These are phyloP conservation scores for Sporobolomyces phaffii DNA, from an alignment of 768 basidiomycete genomes.

Conservation along the genomic window DNA sequence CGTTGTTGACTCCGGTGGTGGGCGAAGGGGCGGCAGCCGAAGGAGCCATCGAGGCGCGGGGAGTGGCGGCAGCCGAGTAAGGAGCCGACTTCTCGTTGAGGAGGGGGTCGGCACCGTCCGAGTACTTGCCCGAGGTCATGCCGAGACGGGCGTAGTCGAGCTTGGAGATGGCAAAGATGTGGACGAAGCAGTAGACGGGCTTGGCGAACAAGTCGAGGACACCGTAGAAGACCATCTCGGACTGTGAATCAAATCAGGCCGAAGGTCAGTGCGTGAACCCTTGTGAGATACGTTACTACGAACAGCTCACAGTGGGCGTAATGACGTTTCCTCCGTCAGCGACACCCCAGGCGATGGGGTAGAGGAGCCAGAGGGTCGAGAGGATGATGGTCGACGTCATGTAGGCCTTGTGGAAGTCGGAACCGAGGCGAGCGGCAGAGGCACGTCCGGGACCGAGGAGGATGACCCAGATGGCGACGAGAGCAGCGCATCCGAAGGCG, in stretches of 20 bases:
- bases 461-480: conserved; percentile 54
- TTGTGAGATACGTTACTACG: too few relatives aligned
- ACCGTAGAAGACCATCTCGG: conserved; percentile 50
- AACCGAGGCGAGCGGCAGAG: conserved; percentile 43
- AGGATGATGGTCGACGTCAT: conserved; percentile 50
- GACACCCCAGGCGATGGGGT: conserved; percentile 58
- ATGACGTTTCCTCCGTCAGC: conserved; percentile 54
- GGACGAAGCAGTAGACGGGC: conserved; percentile 46
- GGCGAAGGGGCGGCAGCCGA: background rate
- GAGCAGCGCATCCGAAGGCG: conserved; percentile 51
- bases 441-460: conserved; percentile 40
- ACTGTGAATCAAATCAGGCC: background rate
- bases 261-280: too few relatives aligned
- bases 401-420: conserved; percentile 40
- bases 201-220: conserved; percentile 50
- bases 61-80: conserved; percentile 11
- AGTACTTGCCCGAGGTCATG: conserved; percentile 23
- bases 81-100: conserved; percentile 9
- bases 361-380: conserved; percentile 57
- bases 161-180: conserved; percentile 44
- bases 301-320: conserved; percentile 45
- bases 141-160: conserved; percentile 44
- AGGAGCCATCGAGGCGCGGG: conserved; percentile 16
- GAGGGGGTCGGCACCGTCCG: conserved; percentile 10
- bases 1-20: conserved; percentile 9